phyloP scores from a whole-genome alignment of 2,329 filamentous ascomycete species.

The Neonectria sp. region DNA sequence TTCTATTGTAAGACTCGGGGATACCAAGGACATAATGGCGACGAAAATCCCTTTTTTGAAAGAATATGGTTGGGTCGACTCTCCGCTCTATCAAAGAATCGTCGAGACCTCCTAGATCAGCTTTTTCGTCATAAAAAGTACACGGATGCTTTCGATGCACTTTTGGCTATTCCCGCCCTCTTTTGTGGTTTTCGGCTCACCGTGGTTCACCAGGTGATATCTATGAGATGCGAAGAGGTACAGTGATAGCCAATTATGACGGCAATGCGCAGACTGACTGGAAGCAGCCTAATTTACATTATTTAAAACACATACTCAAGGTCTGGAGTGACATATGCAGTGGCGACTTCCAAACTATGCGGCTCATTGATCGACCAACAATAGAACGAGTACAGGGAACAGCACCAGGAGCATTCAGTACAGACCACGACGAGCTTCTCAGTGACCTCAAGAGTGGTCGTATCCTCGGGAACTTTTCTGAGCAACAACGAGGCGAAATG shows the following conservation, averaged over 20 bases:
- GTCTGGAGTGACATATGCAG: constrained; percentile 52
- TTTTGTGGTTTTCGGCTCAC: constrained; percentile 6
- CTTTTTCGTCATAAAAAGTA: constrained; percentile 46
- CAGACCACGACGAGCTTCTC: constrained; percentile 46
- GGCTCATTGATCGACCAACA: constrained; percentile 48
- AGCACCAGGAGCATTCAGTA: constrained; percentile 47
- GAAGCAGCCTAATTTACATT: constrained; percentile 8
- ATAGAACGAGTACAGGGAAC: constrained; percentile 52
- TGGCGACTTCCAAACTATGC: constrained; percentile 44
- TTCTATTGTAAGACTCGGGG: constrained; percentile 42
- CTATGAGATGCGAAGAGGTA: constrained; percentile 4
- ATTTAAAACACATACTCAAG: constrained; percentile 47
- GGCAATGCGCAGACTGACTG: not conserved
- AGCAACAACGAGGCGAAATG: constrained; percentile 41
- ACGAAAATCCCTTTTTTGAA: constrained; percentile 38
- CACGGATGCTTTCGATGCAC: not conserved
- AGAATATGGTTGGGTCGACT: constrained; percentile 45
- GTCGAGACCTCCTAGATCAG: constrained; percentile 42
- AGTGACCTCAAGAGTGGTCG: constrained; percentile 47
- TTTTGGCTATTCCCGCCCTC: constrained; percentile 36
- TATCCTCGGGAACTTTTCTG: constrained; percentile 52
- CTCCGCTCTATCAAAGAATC: constrained; percentile 38
- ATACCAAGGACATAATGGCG: constrained; percentile 35
- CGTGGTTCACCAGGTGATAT: not conserved
- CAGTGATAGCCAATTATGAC: too few relatives aligned